These are phyloP conservation scores for Leccinum fibrillosum DNA, from an alignment of 768 basidiomycete species.

Conservation along the genomic window DNA sequence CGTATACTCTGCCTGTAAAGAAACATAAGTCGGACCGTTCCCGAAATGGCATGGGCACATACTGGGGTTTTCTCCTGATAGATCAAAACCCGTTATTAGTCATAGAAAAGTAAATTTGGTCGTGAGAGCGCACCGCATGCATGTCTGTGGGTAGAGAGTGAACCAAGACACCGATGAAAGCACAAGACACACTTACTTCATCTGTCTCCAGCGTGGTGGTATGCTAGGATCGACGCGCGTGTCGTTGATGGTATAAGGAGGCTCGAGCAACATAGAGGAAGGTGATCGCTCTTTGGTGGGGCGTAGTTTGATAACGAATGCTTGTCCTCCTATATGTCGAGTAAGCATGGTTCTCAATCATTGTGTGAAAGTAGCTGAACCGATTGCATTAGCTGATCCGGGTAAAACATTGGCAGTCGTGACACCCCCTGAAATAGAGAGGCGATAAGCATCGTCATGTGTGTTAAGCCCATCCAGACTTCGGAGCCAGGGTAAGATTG, in stretches of 20 bases:
- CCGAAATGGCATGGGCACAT: neutral
- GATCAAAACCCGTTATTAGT: neutral
- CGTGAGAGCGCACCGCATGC: conserved; percentile 47
- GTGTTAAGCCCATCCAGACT: conserved; percentile 85
- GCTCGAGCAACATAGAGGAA: conserved; percentile 81
- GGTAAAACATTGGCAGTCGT: conserved; percentile 83
- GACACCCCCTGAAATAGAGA: conserved; percentile 84
- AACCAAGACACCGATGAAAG: neutral
- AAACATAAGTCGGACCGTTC: neutral
- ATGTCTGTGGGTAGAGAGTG: conserved; percentile 38
- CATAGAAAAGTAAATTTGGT: neutral
- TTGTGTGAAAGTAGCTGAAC: conserved; percentile 36
- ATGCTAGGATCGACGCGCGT: conserved; percentile 36
- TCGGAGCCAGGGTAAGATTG: conserved; percentile 75
- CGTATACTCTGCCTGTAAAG: conserved; percentile 26
- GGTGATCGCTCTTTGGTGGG: conserved; percentile 73
- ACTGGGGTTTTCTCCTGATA: conserved; percentile 49
- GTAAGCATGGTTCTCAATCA: conserved; percentile 7
- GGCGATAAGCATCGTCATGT: conserved; percentile 70
- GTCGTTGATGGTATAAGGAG: conserved; percentile 61
- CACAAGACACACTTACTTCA: conserved; percentile 53
- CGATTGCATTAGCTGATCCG: conserved; percentile 73
- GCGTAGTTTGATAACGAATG: conserved; percentile 83
- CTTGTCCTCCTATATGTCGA: conserved; percentile 66
- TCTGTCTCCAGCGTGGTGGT: conserved; percentile 69